Conservation (phyloP, 352 stramenopile genomes). For the Phytophthora sansomeana region DNA sequence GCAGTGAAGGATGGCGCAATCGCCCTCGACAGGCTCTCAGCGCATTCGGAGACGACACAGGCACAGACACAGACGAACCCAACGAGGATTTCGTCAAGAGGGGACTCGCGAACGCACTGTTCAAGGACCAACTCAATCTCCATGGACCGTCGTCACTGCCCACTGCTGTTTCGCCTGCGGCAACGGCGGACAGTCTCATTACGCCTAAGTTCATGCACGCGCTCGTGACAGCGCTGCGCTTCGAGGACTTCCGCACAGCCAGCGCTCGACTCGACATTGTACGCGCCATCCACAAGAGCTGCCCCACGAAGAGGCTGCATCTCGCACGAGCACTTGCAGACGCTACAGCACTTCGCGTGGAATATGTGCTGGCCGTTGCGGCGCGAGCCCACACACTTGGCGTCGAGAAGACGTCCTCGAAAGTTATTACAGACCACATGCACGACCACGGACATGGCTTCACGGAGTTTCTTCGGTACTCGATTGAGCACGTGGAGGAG, state of each 20-base stretch:
- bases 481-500: slow-evolving; percentile 79
- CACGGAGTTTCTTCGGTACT: slow-evolving; percentile 84
- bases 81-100: slow-evolving; percentile 90
- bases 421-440: slow-evolving; percentile 58
- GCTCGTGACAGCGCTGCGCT: slow-evolving; percentile 82
- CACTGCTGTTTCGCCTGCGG: slow-evolving; percentile 41
- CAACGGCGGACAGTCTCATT: slow-evolving; percentile 75
- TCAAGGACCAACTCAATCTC: slow-evolving; percentile 70
- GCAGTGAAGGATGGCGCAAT: slow-evolving; percentile 39
- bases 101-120: slow-evolving; percentile 75
- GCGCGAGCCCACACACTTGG: slow-evolving; percentile 53
- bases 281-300: slow-evolving; percentile 87
- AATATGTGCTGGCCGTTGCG: slow-evolving; percentile 72
- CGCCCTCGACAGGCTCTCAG: slow-evolving; percentile 51
- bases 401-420: slow-evolving; percentile 59
- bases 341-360: slow-evolving; percentile 66
- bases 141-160: slow-evolving; percentile 32
- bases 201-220: slow-evolving; percentile 79
- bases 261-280: slow-evolving; percentile 84
- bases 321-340: slow-evolving; percentile 79
- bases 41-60: slow-evolving; percentile 77
- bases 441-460: slow-evolving; percentile 87
- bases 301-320: slow-evolving; percentile 68
- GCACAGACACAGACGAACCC: slow-evolving; percentile 80
- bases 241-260: slow-evolving; percentile 88